phyloP scores from a whole-genome alignment of 176 grass and related monocot genomes.

The Carex pumila region DNA sequence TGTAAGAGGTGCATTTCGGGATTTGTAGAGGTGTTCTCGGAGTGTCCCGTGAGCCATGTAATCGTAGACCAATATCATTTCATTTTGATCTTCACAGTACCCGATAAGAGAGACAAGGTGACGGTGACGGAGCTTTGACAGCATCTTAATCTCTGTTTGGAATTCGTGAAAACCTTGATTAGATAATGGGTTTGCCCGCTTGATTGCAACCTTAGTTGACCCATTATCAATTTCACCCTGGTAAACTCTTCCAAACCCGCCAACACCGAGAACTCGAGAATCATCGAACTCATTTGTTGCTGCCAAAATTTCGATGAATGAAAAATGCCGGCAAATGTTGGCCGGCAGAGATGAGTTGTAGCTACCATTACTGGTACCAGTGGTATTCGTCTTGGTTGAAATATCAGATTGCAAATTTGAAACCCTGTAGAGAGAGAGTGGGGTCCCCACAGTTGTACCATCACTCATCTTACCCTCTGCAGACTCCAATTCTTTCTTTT shows the following conservation, averaged over 20 bases:
- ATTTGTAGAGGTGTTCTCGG: conserved; percentile 50
- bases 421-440: conserved; percentile 29
- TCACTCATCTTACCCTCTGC: conserved; percentile 4
- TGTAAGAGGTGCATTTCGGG: conserved; percentile 37
- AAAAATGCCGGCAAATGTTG: conserved; percentile 54
- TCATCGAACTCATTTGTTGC: conserved; percentile 61
- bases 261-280: conserved; percentile 45
- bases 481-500: conserved; percentile 32
- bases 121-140: conserved; percentile 63
- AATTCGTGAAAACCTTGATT: conserved; percentile 61
- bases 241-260: conserved; percentile 79
- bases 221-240: conserved; percentile 42
- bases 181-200: conserved; percentile 52
- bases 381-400: conserved; percentile 11
- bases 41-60: conserved; percentile 61
- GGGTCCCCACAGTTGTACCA: conserved; percentile 6
- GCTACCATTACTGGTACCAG: conserved; percentile 18
- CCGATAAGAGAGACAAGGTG: conserved; percentile 72
- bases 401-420: conserved; percentile 20
- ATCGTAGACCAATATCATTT: conserved; percentile 78
- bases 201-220: conserved; percentile 52
- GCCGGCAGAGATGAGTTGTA: conserved; percentile 32
- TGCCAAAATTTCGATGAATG: conserved; percentile 36
- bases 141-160: conserved; percentile 63
- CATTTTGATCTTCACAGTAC: conserved; percentile 57